Base-by-base conservation (phyloP, 2,329 filamentous ascomycete genomes). In the Beauveria rudraprayagi region DNA sequence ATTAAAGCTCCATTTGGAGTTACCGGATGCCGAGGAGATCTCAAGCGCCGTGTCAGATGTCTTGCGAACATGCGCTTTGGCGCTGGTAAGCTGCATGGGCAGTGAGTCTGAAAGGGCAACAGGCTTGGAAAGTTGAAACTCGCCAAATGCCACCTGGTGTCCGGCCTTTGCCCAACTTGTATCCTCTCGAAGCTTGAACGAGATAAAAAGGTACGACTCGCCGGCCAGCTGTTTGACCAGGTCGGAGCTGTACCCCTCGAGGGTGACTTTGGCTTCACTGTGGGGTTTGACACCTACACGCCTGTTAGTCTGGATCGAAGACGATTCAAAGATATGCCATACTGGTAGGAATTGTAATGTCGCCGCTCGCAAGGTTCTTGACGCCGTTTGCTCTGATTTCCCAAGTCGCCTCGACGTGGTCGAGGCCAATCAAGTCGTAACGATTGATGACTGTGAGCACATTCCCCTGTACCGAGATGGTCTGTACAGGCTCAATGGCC, bases 401-500 rank as follows among this genome's bases (percentile, higher is more conserved):
- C 74, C 75, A 81, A 19, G 69, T 69, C 60, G 77, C 80, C 9
- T 67, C 70, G 17, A 85, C 67, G 62, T 84, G 78, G 61, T 82
- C 79, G 4, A 85, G 72, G 0, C 70, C 73, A 37, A 78, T 67
- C 60, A 82, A 83, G 66, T 85, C 82, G 67, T 85, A 83, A 11
- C 79, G 75, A 61, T 83, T 85, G 63, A 78, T 66, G 16, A 84
- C 74, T 4, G 73, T 73, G 2, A 83, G 71, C 2, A 70, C 67
- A n/a, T 73, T 67, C 1, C 75, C 76, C 8, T 77, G 67, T 5
- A 82, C 66, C 0, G 63, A 73, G 11, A 81, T 70, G 9, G 81
- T 78, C 65, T 82, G 78, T 54, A 87, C 78, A 0, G 84, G 85
- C 65, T 84, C 80, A 61, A 85, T 83, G 8, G 78, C 80, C 66